Base-by-base conservation (phyloP, 441 rosid genomes). In the Erodium texanum region DNA sequence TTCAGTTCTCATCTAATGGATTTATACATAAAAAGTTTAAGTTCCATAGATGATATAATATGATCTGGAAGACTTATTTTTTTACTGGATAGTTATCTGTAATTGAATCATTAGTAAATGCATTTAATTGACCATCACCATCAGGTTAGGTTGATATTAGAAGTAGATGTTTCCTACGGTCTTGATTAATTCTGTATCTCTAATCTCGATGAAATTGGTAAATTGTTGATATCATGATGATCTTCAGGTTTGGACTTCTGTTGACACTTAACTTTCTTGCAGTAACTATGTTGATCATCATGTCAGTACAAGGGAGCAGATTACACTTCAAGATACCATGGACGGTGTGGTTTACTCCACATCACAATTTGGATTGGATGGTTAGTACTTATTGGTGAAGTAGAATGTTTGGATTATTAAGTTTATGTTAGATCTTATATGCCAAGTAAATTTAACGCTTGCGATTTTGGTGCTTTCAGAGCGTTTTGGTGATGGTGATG, bases 291-390 rank as follows among this genome's bases (percentile, higher is more conserved):
- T 90, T 65, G 99, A 95, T 80, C 99, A 89, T 82, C 99, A 95
- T 66, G 74, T 95, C 73, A 92, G 99, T 82, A 79, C 97, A 64
- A 88, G 88, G 79, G 99, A 95, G 85, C 99, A 95, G 68, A 95
- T 95, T 77, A 95, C 99, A 27, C 97, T 95, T 34, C 99, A 95
- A 78, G 99, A 95, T 82, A 89, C 90, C 66, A 87, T 92, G 99
- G 98, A 95, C 64, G 96, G 96, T 43, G 96, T 90, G 71, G 93
- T 82, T 15, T 92, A 84, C 85, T 88, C 97, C 73, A 84, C 98
- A 63, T 95, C 97, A 22, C 92, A 90, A 67, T 95, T 92, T 82
- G 99, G 97, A 62, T 83, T 90, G 85, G 99, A 95, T 82, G 99
- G 99, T 92, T 58, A 82, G 96, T 76, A 69, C 72, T 76, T 68